Percentiles rank a stretch among this genome's conserved stretches.
phyloP scores from a whole-genome alignment of 1,284 basidiomycete genomes.

The Leccinum holopus region DNA sequence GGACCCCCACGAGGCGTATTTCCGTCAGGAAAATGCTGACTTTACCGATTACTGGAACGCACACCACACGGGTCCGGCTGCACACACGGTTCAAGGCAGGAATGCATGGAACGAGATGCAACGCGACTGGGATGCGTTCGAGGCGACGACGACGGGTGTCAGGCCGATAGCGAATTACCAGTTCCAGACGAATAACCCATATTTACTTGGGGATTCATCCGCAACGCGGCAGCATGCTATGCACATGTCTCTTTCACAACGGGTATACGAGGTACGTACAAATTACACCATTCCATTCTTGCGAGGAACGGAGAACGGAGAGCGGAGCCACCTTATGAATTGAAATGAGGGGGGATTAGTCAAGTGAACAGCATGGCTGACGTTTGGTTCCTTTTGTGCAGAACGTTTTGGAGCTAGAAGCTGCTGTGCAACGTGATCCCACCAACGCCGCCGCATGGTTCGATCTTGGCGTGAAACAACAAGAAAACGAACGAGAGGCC shows the following conservation, averaged over 20 bases:
- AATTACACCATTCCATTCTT: conserved; percentile 17
- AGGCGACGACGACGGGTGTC: conserved; percentile 65
- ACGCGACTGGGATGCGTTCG: conserved; percentile 81
- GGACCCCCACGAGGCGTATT: conserved; percentile 65
- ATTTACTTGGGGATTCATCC: conserved; percentile 59
- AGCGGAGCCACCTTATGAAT: conserved; percentile 1
- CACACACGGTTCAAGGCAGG: conserved; percentile 8
- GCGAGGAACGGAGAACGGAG: conserved; percentile 6
- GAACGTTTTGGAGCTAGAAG: conserved; percentile 90
- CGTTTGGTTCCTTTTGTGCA: conserved; percentile 35
- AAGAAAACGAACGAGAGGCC: conserved; percentile 95
- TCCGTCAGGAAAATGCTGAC: conserved; percentile 68
- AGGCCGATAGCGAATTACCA: conserved; percentile 61
- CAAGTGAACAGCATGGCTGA: conserved; percentile 18
- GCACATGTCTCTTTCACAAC: conserved; percentile 44
- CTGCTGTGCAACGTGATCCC: conserved; percentile 80
- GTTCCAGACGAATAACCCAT: conserved; percentile 84
- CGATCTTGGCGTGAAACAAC: conserved; percentile 93
- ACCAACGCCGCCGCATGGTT: conserved; percentile 80
- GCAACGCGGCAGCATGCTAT: conserved; percentile 54
- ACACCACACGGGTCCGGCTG: conserved; percentile 23
- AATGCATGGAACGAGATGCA: conserved; percentile 65
- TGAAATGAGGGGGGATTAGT: background rate
- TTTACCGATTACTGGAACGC: conserved; percentile 59
- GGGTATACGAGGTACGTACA: conserved; percentile 58